Evolutionary conservation across 306 rosid species (phyloP).

Genomic region (Lathyrus tuberosus): DNA sequence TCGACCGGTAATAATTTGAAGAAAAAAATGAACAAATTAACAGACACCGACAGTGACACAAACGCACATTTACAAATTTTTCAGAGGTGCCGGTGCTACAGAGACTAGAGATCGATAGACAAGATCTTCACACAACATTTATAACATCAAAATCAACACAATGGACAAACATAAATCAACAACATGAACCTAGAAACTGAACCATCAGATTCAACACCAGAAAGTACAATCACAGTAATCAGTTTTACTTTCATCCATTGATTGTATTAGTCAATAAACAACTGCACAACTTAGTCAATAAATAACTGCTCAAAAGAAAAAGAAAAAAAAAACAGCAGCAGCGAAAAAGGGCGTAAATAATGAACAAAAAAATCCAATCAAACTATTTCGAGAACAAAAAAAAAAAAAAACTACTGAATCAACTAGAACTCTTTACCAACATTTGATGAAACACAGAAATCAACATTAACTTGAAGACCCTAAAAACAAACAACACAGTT

Average conservation of each 20-base stretch:
- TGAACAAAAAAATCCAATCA: slow-evolving; percentile 54
- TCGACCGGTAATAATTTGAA: too few species aligned
- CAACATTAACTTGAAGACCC: slow-evolving; percentile 15
- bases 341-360: slow-evolving; percentile 36
- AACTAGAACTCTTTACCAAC: slow-evolving; percentile 9
- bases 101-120: too few species aligned
- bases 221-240: slow-evolving; percentile 28
- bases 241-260: neutral
- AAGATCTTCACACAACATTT: slow-evolving; percentile 4
- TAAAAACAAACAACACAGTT: neutral
- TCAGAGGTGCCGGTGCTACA: too few species aligned
- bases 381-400: slow-evolving; percentile 30
- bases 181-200: slow-evolving; percentile 10
- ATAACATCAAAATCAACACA: slow-evolving; percentile 26
- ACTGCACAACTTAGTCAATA: neutral
- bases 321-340: neutral
- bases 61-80: too few species aligned
- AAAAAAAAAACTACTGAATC: slow-evolving; percentile 31
- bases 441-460: slow-evolving; percentile 28
- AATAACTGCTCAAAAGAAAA: slow-evolving; percentile 25
- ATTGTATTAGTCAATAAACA: neutral
- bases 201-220: slow-evolving; percentile 38
- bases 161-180: slow-evolving; percentile 19
- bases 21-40: too few species aligned
- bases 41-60: too few species aligned